Evolutionary conservation across 2,329 filamentous ascomycete species (phyloP).

Genomic region (Hirsutella minnesotensis): DNA sequence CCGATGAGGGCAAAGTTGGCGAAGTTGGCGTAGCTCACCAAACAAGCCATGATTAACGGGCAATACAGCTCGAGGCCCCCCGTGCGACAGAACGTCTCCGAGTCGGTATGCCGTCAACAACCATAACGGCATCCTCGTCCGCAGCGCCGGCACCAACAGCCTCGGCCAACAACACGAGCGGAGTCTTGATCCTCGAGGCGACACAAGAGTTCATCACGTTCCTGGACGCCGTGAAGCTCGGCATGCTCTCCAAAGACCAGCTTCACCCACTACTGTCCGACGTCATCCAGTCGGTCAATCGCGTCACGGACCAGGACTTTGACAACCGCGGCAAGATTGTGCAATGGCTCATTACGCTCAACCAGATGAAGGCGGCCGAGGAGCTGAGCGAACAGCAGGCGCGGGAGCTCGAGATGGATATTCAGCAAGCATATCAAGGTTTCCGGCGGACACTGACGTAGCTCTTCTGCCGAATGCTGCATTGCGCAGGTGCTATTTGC

Average conservation of each 20-base stretch:
- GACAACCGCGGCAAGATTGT: conserved; percentile 95
- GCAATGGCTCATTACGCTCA: conserved; percentile 93
- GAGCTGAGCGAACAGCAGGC: conserved; percentile 80
- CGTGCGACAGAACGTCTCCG: conserved; percentile 85
- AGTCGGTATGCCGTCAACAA: conserved; percentile 83
- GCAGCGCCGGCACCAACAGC: conserved; percentile 28
- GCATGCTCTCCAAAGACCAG: conserved; percentile 87
- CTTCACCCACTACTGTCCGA: conserved; percentile 91
- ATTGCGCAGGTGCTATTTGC: no score
- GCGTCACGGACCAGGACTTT: conserved; percentile 90
- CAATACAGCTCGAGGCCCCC: conserved; percentile 72
- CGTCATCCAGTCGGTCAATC: conserved; percentile 94
- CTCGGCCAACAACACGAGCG: conserved; percentile 38
- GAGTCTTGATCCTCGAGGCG: conserved; percentile 69
- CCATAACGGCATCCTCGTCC: conserved; percentile 44
- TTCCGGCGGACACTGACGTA: conserved; percentile 71
- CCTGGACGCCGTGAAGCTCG: conserved; percentile 85
- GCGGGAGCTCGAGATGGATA: conserved; percentile 81
- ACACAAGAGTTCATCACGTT: conserved; percentile 99
- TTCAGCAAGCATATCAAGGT: conserved; percentile 86
- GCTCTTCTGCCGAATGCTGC: background rate
- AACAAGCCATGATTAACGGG: no score
- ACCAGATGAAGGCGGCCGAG: conserved; percentile 95
- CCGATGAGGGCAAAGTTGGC: no score
- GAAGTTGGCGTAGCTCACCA: conserved; percentile 3